These are phyloP conservation scores for Vitis hybrid DNA, from an alignment of 177 flowering plant species.

Conservation along the genomic window DNA sequence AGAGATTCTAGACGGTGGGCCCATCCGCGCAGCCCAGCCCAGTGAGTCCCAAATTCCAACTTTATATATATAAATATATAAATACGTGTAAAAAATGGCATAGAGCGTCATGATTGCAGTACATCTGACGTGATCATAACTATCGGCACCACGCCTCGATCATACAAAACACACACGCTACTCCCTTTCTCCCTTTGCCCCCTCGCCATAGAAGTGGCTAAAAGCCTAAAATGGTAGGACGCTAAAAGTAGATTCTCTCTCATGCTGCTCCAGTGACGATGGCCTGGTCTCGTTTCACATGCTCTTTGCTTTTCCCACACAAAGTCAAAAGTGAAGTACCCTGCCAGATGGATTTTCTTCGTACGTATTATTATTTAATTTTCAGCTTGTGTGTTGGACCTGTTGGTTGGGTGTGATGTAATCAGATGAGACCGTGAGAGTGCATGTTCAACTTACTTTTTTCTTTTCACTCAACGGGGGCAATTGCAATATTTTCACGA, in stretches of 20 bases:
- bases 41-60: neutral
- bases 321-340: no score
- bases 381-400: no score
- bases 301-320: no score
- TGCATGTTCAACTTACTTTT: no score
- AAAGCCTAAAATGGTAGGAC: neutral
- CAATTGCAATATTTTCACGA: no score
- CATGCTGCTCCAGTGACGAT: neutral
- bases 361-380: no score
- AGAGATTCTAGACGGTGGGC: conserved; percentile 11
- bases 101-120: conserved; percentile 20
- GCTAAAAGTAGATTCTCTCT: conserved; percentile 6
- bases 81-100: neutral
- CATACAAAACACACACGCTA: conserved; percentile 16
- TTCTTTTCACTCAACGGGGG: no score
- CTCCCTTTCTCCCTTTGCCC: neutral
- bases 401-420: no score
- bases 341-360: no score
- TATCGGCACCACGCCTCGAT: conserved; percentile 41
- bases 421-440: no score
- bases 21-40: neutral
- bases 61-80: neutral
- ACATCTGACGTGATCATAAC: conserved; percentile 29
- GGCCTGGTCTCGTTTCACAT: no score
- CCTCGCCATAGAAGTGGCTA: neutral